Percentiles rank a stretch among this genome's conserved stretches.
These are phyloP conservation scores for Mucor indicus DNA, from an alignment of 371 early-diverging fungal genomes.

Conservation along the genomic window DNA sequence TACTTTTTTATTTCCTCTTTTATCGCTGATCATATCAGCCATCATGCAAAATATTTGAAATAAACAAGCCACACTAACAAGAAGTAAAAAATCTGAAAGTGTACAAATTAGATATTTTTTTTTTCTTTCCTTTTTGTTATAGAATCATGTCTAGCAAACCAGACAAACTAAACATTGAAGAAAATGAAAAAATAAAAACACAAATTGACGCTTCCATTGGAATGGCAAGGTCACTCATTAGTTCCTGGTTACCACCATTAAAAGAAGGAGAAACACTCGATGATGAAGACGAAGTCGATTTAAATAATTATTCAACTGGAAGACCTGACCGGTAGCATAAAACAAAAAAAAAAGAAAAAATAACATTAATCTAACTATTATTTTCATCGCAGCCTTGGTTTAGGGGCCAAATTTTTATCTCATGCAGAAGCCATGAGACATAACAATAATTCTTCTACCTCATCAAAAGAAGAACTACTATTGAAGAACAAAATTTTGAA, in stretches of 20 bases:
- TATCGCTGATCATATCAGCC: slow-evolving; percentile 73
- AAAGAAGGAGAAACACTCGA: slow-evolving; percentile 34
- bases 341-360: not conserved
- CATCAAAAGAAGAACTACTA: slow-evolving; percentile 36
- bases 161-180: slow-evolving; percentile 22
- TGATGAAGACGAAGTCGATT: slow-evolving; percentile 32
- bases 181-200: slow-evolving; percentile 42
- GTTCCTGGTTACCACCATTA: slow-evolving; percentile 45
- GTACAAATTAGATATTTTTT: not conserved
- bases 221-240: slow-evolving; percentile 35
- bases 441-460: slow-evolving; percentile 24
- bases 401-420: slow-evolving; percentile 59
- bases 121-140: slow-evolving; percentile 2
- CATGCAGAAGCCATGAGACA: slow-evolving; percentile 57
- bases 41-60: slow-evolving; percentile 63
- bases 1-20: slow-evolving; percentile 84
- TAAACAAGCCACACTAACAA: slow-evolving; percentile 5
- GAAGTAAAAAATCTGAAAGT: not conserved
- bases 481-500: slow-evolving; percentile 47
- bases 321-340: slow-evolving; percentile 43
- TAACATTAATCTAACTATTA: not conserved
- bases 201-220: slow-evolving; percentile 51
- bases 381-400: slow-evolving; percentile 39
- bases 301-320: slow-evolving; percentile 33
- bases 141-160: slow-evolving; percentile 3